Base-by-base conservation (phyloP, 1,284 basidiomycete genomes). In the Trametes hirsuta region DNA sequence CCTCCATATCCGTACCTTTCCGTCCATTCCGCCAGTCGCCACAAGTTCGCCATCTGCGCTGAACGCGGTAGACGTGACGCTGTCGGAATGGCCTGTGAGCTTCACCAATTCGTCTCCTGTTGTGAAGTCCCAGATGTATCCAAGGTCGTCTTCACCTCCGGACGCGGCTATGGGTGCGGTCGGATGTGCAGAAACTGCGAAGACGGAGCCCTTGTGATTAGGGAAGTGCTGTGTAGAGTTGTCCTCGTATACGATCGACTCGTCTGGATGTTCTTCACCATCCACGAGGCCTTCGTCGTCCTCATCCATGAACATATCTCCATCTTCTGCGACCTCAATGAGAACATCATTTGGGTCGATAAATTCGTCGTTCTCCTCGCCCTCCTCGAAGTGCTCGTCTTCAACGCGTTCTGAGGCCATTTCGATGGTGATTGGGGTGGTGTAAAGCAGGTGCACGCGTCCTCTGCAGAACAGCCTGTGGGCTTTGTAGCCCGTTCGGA, bases 21-120 rank as follows among this genome's bases (percentile, higher is more conserved):
- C 97, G 71, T 99, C 97, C 94, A 99, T 98, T 0, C 97, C 96
- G 18, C 95, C 97, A 0, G 95, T 98, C 12, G 97, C 90, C 59
- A 97, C 84, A 82, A 97, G 83, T 74, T 97, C 90, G 10, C 97
- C 97, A 71, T 98, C 95, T 4, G 79, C 72, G 72, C 87, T 97
- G 83, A 93, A 99, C 42, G 83, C 89, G 1, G 85, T 84, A 53
- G 83, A 82, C 3, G 90, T 90, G 44, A 99, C 94, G 67, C 93
- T 96, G 74, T 99, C 97, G 6, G 87, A 87, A 76, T 99, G 97
- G 1, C 97, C 97, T 0, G 89, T 90, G 51, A 99, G 83, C 72
- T 88, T 91, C 48, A 89, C 89, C 44, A 98, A 81, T 62, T 90
- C 79, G 66, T 92, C 86, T 14, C 94, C 94, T 46, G 88, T 87